These are phyloP conservation scores for Silybum marianum DNA, from an alignment of 129 eudicot species.

Conservation along the genomic window DNA sequence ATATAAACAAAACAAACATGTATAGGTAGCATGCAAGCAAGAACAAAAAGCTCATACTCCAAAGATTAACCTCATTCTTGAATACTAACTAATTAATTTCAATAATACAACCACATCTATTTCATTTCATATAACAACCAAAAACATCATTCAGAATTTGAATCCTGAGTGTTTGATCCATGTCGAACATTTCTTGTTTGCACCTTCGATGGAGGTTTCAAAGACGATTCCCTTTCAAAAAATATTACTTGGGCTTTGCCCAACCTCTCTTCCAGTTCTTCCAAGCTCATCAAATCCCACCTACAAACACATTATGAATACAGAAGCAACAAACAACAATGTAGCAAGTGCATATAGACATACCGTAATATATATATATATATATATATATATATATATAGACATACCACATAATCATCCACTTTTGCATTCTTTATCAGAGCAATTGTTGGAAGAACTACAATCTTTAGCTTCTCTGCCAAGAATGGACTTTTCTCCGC, in stretches of 20 bases:
- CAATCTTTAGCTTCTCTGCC: conserved; percentile 85
- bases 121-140: background rate
- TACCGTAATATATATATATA: too few species aligned
- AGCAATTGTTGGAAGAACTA: conserved; percentile 94
- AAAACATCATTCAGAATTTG: conserved; percentile 58
- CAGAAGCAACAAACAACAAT: background rate
- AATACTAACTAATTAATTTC: background rate
- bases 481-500: conserved; percentile 96
- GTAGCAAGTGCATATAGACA: background rate
- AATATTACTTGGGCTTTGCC: conserved; percentile 75
- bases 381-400: too few species aligned
- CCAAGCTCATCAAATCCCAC: conserved; percentile 96
- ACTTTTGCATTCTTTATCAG: conserved; percentile 92
- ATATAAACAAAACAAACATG: background rate
- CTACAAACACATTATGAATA: conserved; percentile 35
- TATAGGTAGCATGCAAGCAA: too few species aligned
- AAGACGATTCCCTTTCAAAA: conserved; percentile 87
- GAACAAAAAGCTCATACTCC: background rate
- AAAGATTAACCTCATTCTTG: background rate
- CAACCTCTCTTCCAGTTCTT: conserved; percentile 85
- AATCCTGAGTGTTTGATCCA: conserved; percentile 68
- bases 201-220: conserved; percentile 45
- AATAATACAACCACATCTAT: background rate
- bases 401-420: conserved; percentile 89
- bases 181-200: conserved; percentile 75